Percentiles rank a stretch among this genome's conserved stretches.
Evolutionary conservation across 371 early-diverging fungal genomes (phyloP).

Genomic region (Umbelopsis sp.): DNA sequence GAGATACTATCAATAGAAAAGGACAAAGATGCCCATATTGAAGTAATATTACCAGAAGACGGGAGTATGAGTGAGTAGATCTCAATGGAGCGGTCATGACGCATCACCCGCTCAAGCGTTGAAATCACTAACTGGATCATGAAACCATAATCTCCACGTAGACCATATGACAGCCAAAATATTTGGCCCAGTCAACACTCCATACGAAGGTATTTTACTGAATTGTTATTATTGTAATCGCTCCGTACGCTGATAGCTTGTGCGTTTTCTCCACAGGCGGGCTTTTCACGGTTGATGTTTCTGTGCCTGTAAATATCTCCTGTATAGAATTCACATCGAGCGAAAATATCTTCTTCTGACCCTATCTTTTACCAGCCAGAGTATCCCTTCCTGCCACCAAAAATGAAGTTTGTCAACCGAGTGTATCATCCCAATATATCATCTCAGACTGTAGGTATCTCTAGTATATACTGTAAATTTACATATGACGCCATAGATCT

Average conservation of each 20-base stretch:
- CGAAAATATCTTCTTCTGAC: neutral
- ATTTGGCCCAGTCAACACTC: slow-evolving; percentile 34
- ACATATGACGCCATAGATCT: neutral
- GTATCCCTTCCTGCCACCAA: slow-evolving; percentile 58
- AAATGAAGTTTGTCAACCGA: slow-evolving; percentile 54
- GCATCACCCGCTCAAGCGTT: neutral
- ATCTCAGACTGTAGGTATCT: slow-evolving; percentile 53
- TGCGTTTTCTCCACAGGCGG: slow-evolving; percentile 26
- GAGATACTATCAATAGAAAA: slow-evolving; percentile 19
- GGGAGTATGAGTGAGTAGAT: slow-evolving; percentile 9
- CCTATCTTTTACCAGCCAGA: slow-evolving; percentile 21
- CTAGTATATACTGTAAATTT: neutral
- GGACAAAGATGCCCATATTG: slow-evolving; percentile 18
- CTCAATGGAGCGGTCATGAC: neutral
- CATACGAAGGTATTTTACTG: slow-evolving; percentile 33
- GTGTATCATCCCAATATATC: slow-evolving; percentile 60
- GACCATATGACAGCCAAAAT: slow-evolving; percentile 28
- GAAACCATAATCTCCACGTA: neutral
- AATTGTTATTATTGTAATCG: neutral
- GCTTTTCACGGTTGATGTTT: slow-evolving; percentile 44
- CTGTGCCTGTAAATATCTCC: slow-evolving; percentile 29
- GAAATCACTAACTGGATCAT: no score
- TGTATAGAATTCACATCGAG: neutral
- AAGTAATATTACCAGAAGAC: neutral
- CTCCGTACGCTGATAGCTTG: neutral